phyloP scores from a whole-genome alignment of 148 eudicot genomes.

The Fagopyrum tataricum region DNA sequence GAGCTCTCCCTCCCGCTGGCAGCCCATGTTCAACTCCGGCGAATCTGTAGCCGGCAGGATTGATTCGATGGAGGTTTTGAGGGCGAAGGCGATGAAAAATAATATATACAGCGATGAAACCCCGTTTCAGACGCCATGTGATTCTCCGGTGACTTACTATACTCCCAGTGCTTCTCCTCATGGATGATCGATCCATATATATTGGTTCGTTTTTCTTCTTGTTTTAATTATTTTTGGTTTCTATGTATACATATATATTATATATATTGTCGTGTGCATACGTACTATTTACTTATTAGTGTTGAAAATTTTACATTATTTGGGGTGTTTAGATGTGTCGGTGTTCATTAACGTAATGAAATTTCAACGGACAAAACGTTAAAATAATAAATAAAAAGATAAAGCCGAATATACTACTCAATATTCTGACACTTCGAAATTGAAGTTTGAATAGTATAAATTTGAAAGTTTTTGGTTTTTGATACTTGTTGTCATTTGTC shows the following conservation, averaged over 20 bases:
- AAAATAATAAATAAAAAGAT: too few relatives aligned
- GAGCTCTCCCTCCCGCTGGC: neutral
- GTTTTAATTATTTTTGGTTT: neutral
- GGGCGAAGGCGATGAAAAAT: neutral
- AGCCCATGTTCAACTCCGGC: neutral
- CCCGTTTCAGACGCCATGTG: slow-evolving; percentile 3
- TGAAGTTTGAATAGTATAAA: too few relatives aligned
- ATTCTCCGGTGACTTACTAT: neutral
- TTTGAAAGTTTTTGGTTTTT: too few relatives aligned
- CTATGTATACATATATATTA: neutral
- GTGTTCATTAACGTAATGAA: too few relatives aligned
- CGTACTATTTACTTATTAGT: neutral
- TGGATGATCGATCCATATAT: neutral
- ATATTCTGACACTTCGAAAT: too few relatives aligned
- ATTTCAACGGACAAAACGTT: too few relatives aligned
- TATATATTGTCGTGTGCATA: neutral
- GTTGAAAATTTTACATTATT: neutral
- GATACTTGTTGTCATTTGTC: too few relatives aligned
- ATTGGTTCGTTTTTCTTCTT: neutral
- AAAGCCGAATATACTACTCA: too few relatives aligned
- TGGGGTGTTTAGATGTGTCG: too few relatives aligned
- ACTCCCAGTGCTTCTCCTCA: neutral
- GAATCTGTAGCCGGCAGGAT: neutral
- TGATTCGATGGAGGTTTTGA: neutral
- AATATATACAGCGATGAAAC: neutral